Evolutionary conservation across 805 yeast genomes (phyloP).

Genomic region (Spathaspora boniae): DNA sequence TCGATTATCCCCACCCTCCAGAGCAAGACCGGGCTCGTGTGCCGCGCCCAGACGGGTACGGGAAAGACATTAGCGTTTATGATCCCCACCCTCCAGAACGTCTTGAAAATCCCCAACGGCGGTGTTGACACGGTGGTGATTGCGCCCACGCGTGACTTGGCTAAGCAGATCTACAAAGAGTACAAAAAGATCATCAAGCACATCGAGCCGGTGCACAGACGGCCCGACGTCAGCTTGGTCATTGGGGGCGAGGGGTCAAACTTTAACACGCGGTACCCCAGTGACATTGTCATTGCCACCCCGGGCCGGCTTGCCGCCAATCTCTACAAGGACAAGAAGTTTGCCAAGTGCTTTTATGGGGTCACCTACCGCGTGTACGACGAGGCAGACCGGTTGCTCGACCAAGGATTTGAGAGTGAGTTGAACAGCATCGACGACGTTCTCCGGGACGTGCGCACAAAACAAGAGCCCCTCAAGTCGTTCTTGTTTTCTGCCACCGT

Average conservation of each 20-base stretch:
- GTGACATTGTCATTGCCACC: conserved; percentile 77
- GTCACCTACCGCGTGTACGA: conserved; percentile 72
- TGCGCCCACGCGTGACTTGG: conserved; percentile 90
- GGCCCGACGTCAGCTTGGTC: conserved; percentile 43
- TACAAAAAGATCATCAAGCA: conserved; percentile 42
- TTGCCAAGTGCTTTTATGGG: conserved; percentile 45
- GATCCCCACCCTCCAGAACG: conserved; percentile 51
- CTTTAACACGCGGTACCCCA: conserved; percentile 26
- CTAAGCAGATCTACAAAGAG: conserved; percentile 73
- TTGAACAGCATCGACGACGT: conserved; percentile 53
- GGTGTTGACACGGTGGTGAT: conserved; percentile 53
- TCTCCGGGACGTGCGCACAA: conserved; percentile 35
- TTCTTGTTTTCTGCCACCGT: conserved; percentile 87
- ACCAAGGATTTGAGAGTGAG: conserved; percentile 72
- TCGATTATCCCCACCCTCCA: conserved; percentile 56
- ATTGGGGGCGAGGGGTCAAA: conserved; percentile 73
- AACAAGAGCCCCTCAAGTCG: conserved; percentile 49
- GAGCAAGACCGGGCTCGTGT: conserved; percentile 64
- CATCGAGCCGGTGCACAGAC: conserved; percentile 14
- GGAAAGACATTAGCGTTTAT: conserved; percentile 92
- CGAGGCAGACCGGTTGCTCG: conserved; percentile 87
- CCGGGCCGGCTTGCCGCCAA: conserved; percentile 82
- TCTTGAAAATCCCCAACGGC: conserved; percentile 23
- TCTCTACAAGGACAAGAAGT: conserved; percentile 32
- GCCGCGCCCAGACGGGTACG: conserved; percentile 92